Conservation (phyloP, 2,329 filamentous ascomycete species). For the Thermoascus crustaceus region DNA sequence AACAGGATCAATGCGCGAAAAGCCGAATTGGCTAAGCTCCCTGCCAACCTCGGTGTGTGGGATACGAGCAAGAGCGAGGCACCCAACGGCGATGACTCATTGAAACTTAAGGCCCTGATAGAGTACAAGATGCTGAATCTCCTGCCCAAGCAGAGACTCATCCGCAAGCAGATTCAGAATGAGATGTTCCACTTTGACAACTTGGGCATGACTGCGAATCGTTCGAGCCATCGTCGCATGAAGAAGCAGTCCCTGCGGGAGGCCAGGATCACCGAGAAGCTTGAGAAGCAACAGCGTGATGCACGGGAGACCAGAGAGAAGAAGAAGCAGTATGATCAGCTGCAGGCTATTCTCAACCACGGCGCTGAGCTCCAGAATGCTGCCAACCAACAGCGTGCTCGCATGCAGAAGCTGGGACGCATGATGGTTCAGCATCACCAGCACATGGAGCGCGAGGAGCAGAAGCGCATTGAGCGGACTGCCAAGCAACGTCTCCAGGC, state of each 20-base stretch:
- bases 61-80: conserved; percentile 65
- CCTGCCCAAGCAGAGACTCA: conserved; percentile 76
- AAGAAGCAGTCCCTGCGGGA: conserved; percentile 97
- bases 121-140: conserved; percentile 88
- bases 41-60: conserved; percentile 81
- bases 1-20: conserved; percentile 84
- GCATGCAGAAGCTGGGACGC: conserved; percentile 77
- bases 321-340: conserved; percentile 91
- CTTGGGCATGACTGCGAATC: conserved; percentile 92
- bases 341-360: conserved; percentile 78
- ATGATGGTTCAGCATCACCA: conserved; percentile 86
- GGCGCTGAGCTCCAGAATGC: conserved; percentile 66
- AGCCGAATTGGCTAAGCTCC: conserved; percentile 71
- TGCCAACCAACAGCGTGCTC: conserved; percentile 59
- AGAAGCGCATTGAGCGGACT: conserved; percentile 94
- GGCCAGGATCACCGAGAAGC: conserved; percentile 93
- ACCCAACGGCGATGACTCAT: conserved; percentile 62
- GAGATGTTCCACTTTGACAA: conserved; percentile 96
- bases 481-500: conserved; percentile 99
- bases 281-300: conserved; percentile 97
- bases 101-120: conserved; percentile 85
- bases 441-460: conserved; percentile 97
- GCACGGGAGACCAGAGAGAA: conserved; percentile 93
- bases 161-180: conserved; percentile 78
- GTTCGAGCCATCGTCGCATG: conserved; percentile 79